Evolutionary conservation across 2,329 filamentous ascomycete species (phyloP), one percentile per base, ranked within the genome.

Genomic region (Ciborinia camelliae): DNA sequence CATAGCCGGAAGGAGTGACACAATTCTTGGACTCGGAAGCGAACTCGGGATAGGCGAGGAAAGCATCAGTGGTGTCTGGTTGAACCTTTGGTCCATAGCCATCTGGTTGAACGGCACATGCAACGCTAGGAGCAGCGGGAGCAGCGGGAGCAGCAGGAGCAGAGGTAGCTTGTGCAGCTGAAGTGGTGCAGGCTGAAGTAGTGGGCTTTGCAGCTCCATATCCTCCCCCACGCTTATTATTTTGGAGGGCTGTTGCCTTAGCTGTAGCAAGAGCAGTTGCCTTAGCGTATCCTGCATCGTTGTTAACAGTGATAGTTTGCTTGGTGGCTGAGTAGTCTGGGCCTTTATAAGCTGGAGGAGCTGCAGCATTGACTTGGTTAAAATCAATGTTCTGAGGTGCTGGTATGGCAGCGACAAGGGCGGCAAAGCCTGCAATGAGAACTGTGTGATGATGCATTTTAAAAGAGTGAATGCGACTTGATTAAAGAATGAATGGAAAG

Each of bases 31-130:
- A 72, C 7, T 66, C 62, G 2, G 32, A 43, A 12, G 68, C 60
- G 37, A 76, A 72, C 12, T 62, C 64, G 5, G 60, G 3, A 52
- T 69, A 68, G 14, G 61, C 65, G 10, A 73, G 60, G 68, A 79
- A 79, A 8, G 69, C 72, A 37, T 57, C 66, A 23, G 68, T 69
- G 6, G 74, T 77, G 64, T 79, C 77, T 7, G 75, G 75, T 37
- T 55, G 45, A 7, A 74, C 69, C 3, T 69, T 62, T 28, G 75
- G 75, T n/a, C 74, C 75, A n/a, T 68, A 64, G 2, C 76, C 76
- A 10, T 50, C 50, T 7, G 71, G 66, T 48, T 66, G 45, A 30
- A 51, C 52, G 4, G 48, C 48, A 7, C 52, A 62, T 32, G 65
- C 53, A 30, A 26, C 30, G 57, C 37, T 47, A n/a, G 51, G 35